Evolutionary conservation across 2,329 filamentous ascomycete species (phyloP), one percentile per base, ranked within the genome.

Genomic region (Helotiales sp.): DNA sequence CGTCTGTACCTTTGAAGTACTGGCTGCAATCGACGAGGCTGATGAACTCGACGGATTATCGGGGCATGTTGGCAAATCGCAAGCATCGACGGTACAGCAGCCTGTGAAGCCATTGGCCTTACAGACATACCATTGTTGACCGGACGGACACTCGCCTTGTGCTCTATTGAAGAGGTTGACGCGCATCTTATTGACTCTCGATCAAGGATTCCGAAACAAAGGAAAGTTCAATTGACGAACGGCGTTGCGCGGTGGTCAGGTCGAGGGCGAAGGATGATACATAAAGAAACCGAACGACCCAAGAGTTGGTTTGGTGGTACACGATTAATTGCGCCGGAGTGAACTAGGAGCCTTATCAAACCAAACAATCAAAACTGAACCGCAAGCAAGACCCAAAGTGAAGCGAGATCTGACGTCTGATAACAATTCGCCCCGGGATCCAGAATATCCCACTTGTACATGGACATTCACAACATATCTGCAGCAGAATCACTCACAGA

Each of bases 61-160:
- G 9, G 72, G 73, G 56, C 76, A 78, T 6, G 55, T 61, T 2
- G 55, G 44, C 48, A 68, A 51, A 3, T 60, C 55, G 64, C 81
- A 83, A 15, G 79, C 74, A 58, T 80, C 67, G 13, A 72, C 66
- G 13, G 70, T 66, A 65, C 80, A 83, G 63, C 81, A 83, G 17
- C 77, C 79, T 2, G 51, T 56, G 61, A 76, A 80, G 30, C 62
- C 60, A 62, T 69, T 75, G 48, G 52, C 38, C 13, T 48, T 58
- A 61, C 78, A 82, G 24, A 59, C 50, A 61, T 76, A 80, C 60
- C 71, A 79, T 29, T 51, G 47, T 31, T 52, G 47, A 5, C 47
- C 57, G 2, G 47, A 8, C 10, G 38, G 22, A 42, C 57, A 59
- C 13, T 48, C 47, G 30, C 19, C 62, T 63, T 15, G 22, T 4